Base-by-base conservation (phyloP, 2,329 filamentous ascomycete genomes). In the Epichloe elymi region DNA sequence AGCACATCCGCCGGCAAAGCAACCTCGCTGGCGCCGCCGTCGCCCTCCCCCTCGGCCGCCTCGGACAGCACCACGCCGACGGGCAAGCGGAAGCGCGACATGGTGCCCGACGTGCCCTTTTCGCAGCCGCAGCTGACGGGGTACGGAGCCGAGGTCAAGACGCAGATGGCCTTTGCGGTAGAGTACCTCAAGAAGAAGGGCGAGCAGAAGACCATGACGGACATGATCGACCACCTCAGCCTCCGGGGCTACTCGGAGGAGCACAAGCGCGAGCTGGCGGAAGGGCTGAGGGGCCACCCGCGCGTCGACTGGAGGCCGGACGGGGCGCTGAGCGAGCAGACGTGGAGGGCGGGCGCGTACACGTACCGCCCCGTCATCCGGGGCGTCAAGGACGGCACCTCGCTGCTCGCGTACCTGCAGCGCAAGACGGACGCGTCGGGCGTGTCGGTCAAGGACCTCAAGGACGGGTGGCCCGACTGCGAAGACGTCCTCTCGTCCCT, bases 401-500 rank as follows among this genome's bases (percentile, higher is more conserved):
- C 89, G 59, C 78, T 98, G 50, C 80, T 95, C 50, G 79, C 78
- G 51, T 85, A 88, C 63, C 78, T 98, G 35, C 89, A 95, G 68
- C 75, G 77, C 50, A 89, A 90, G 68, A 81, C 80, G 49, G 89
- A 89, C 53, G 86, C 88, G 1, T 82, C 85, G 57, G 88, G 88
- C 12, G 79, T 97, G 50, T 77, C 76, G 38, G 88, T 97, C 55
- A 89, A 88, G 65, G 89, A 96, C 60, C 78, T 98, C 55, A 95
- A 95, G 69, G 93, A 98, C 65, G 93, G 93, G 56, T 98, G 93
- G 93, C 82, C 85, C 23, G 83, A 85, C 60, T 94, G 88, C 61
- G 82, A 90, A 54, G 79, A 84, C 19, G 79, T 85, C 10, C 85
- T 98, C 64, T 79, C 85, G 55, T 74, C 79, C 58, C 76, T 98